These are phyloP conservation scores for Termitomyces sp. DNA, from an alignment of 768 basidiomycete species.

Conservation along the genomic window DNA sequence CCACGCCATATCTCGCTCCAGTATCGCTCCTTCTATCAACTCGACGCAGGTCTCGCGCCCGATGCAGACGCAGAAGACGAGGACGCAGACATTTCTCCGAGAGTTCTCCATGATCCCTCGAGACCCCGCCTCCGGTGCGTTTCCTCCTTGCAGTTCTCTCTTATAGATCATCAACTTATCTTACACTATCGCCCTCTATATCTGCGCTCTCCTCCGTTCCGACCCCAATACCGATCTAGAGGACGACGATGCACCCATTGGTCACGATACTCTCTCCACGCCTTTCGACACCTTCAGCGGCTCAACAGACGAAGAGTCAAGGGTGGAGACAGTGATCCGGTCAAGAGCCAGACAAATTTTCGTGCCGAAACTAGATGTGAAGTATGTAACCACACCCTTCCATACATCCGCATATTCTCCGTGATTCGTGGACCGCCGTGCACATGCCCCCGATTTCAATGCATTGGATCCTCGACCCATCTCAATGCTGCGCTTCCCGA, in stretches of 20 bases:
- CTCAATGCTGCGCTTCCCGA: too few relatives aligned
- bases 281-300: slow-evolving; percentile 55
- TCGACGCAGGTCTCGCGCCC: slow-evolving; percentile 59
- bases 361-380: too few relatives aligned
- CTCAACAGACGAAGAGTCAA: slow-evolving; percentile 67
- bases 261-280: slow-evolving; percentile 39
- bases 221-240: slow-evolving; percentile 47
- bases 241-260: slow-evolving; percentile 34
- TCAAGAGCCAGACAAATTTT: too few relatives aligned
- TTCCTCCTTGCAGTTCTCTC: background rate
- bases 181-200: slow-evolving; percentile 76
- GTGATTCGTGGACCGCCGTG: too few relatives aligned
- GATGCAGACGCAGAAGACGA: slow-evolving; percentile 20
- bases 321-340: too few relatives aligned
- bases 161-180: too few relatives aligned
- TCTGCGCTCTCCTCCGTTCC: slow-evolving; percentile 82
- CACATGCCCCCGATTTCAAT: too few relatives aligned
- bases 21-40: slow-evolving; percentile 75
- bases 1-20: slow-evolving; percentile 83
- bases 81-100: slow-evolving; percentile 48
- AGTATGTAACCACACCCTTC: too few relatives aligned
- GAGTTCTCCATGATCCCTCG: slow-evolving; percentile 78
- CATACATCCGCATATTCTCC: too few relatives aligned
- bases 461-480: too few relatives aligned
- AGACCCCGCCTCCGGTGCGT: slow-evolving; percentile 56